These are phyloP conservation scores for Aspergillus brasiliensis DNA, from an alignment of 2,329 filamentous ascomycete genomes.

Conservation along the genomic window DNA sequence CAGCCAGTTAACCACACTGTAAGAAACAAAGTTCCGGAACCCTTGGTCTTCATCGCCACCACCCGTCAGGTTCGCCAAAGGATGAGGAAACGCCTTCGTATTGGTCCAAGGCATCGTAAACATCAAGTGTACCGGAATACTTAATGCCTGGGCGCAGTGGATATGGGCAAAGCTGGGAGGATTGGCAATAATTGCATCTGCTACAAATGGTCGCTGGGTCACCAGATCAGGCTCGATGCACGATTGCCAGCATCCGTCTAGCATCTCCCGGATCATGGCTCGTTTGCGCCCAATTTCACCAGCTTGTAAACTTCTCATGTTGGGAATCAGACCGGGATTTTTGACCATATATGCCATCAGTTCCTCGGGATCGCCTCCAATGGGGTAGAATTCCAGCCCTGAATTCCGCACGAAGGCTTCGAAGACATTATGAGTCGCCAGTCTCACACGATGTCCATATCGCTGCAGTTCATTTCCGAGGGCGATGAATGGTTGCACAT, in stretches of 20 bases:
- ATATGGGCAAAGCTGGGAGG: constrained; percentile 42
- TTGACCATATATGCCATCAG: constrained; percentile 8
- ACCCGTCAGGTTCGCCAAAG: background rate
- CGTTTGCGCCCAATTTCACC: background rate
- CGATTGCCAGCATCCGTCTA: constrained; percentile 72
- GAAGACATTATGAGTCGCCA: background rate
- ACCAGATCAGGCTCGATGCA: constrained; percentile 68
- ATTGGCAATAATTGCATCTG: constrained; percentile 43
- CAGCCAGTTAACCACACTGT: background rate
- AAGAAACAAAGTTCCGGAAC: background rate
- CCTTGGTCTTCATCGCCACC: background rate
- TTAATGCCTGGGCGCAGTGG: constrained; percentile 38
- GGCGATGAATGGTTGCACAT: constrained; percentile 4
- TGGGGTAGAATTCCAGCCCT: background rate
- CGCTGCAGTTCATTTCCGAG: background rate
- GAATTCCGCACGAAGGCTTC: background rate
- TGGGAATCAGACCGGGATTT: background rate
- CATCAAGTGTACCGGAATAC: constrained; percentile 37
- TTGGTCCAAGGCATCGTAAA: constrained; percentile 3
- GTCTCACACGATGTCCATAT: constrained; percentile 1
- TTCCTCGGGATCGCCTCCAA: background rate
- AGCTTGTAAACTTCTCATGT: background rate
- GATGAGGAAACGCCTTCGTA: constrained; percentile 3
- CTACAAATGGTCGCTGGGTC: constrained; percentile 45
- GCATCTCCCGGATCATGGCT: constrained; percentile 65